Conservation (phyloP, 2,329 filamentous ascomycete species). For the Colletotrichum cuscutae region DNA sequence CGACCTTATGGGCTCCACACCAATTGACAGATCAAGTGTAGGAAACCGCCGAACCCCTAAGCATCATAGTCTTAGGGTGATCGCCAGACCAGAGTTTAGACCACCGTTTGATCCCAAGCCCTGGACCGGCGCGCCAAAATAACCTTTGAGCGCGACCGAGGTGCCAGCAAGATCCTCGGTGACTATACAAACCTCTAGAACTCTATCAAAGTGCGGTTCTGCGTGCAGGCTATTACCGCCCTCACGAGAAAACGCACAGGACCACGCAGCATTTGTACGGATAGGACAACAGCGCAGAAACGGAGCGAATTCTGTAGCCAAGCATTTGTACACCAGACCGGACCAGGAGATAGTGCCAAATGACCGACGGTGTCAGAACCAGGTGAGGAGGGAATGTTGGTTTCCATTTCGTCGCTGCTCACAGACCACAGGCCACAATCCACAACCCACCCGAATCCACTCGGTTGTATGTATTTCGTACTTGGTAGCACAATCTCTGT, state of each 20-base stretch:
- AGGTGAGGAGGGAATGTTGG: not conserved
- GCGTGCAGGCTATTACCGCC: not conserved
- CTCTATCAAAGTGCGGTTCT: not conserved
- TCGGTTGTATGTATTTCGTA: conserved; percentile 7
- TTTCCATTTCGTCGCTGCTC: not conserved
- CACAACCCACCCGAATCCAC: conserved; percentile 24
- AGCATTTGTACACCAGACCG: not conserved
- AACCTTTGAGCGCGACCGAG: conserved; percentile 20
- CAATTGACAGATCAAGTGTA: conserved; percentile 15
- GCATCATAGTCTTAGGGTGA: conserved; percentile 12
- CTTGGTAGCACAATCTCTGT: conserved; percentile 32
- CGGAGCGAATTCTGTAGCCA: not conserved
- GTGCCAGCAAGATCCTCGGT: conserved; percentile 21
- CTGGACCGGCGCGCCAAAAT: conserved; percentile 7
- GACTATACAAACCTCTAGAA: not conserved
- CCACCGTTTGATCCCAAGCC: conserved; percentile 34
- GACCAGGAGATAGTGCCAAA: not conserved
- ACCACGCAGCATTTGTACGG: not conserved
- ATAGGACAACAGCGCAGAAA: not conserved
- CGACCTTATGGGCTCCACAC: conserved; percentile 6
- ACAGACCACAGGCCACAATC: conserved; percentile 1
- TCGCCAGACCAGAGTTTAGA: conserved; percentile 21
- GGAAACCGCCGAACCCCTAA: conserved; percentile 29
- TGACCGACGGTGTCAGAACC: not conserved
- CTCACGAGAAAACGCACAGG: not conserved